Base-by-base conservation (phyloP, 2,329 filamentous ascomycete species). In the Achaetomium macrosporum region DNA sequence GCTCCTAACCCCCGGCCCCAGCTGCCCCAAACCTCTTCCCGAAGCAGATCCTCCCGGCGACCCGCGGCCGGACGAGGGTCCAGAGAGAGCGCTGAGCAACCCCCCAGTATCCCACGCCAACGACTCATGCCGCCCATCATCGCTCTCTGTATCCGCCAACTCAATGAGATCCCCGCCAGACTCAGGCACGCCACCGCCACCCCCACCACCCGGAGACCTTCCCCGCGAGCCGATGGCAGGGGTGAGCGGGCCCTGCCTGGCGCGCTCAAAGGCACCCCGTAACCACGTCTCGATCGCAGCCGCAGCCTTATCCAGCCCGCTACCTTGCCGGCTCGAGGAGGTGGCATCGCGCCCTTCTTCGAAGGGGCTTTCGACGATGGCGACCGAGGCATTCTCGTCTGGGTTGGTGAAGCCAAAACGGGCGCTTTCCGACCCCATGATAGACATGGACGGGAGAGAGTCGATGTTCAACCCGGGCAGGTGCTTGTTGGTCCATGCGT, bases 261-360 rank as follows among this genome's bases (percentile, higher is more conserved):
- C 53, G 5, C 79, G 76, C 64, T 84, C 75, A 55, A 90, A 89
- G 36, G 95, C 84, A 57, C 90, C 89, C 55, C 91, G 79, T 54
- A 97, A 76, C 90, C 93, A 99, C 1, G 85, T 87, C 70, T 97
- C 93, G 30, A 97, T 84, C 2, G 87, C 86, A 6, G 89, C 87
- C 1, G 91, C 90, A 10, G 95, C 85, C 58, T 91, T 88, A 63
- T 96, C 90, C 2, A 97, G 73, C 1, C 78, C 75, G 3, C 70
- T 75, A 13, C 77, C 76, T 43, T 77, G 74, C 45, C 72, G 69
- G n/a, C 71, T 68, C 5, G 70, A 61, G 11, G 75, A 64, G 36
- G 66, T 52, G 16, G 69, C 61, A 53, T 77, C 70, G 41, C 73
- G 68, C 16, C 76, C 73, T 53, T 78, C 70, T 59, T 76, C 72